phyloP scores from a whole-genome alignment of 495 filamentous ascomycete species.

The Hypoxylon fragiforme region DNA sequence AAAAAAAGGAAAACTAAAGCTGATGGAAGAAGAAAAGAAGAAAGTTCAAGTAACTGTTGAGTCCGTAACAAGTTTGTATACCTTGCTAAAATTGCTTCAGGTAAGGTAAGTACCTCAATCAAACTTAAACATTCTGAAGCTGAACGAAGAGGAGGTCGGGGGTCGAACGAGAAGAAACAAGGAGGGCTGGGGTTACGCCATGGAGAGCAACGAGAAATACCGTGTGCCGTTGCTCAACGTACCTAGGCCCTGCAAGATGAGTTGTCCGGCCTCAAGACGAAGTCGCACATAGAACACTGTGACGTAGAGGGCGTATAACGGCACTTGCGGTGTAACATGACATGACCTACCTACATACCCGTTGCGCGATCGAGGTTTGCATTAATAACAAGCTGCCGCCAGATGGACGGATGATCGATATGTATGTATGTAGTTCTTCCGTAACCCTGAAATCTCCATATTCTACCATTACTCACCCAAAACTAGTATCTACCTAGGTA shows the following conservation, averaged over 20 bases:
- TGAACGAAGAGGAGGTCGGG: no score
- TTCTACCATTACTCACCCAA: neutral
- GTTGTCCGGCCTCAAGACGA: slow-evolving; percentile 16
- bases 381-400: slow-evolving; percentile 18
- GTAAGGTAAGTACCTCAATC: no score
- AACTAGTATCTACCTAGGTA: no score
- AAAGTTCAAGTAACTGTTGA: neutral
- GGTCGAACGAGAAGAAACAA: neutral
- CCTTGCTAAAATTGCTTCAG: no score
- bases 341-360: neutral
- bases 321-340: slow-evolving; percentile 15
- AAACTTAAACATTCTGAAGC: neutral
- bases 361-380: neutral
- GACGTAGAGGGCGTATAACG: slow-evolving; percentile 23
- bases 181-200: neutral
- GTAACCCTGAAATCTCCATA: neutral
- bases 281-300: slow-evolving; percentile 7
- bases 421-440: no score
- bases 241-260: slow-evolving; percentile 23
- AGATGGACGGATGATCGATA: no score
- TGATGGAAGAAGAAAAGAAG: neutral
- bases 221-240: slow-evolving; percentile 22
- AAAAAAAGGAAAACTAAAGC: neutral
- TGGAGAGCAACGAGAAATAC: neutral
- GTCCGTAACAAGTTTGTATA: neutral